Evolutionary conservation across 2,329 filamentous ascomycete species (phyloP), one percentile per base, ranked within the genome.

Genomic region (Pseudogymnoascus pannorum): DNA sequence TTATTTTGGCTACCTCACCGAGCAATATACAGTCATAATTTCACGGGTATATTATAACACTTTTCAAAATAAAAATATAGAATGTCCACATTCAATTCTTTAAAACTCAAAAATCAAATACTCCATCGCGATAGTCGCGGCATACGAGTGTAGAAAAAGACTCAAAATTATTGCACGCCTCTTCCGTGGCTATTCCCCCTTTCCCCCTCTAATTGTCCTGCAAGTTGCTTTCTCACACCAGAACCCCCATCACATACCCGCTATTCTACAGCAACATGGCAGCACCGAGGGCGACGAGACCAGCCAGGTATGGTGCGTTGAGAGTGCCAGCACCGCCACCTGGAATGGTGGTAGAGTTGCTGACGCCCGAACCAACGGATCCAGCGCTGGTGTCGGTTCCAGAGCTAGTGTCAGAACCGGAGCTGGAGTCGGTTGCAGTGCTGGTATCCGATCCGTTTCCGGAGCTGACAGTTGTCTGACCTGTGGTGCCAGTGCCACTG

Each of bases 401-500:
- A 18, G 31, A 8, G 18, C 9, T 16, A 16, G 24, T 22, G 5
- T 8, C 57, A 38, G 20, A 11, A 8, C 57, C 14, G 20, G 24
- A 33, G 18, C 11, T 35, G 18, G 26, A 18, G 14, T 38, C 20
- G n/a, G 31, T 8, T 3, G 14, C 58, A 59, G 35, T 36, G 38
- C 58, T 60, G 3, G 60, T 44, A 29, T 51, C n/a, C 8, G 61
- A 57, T 6, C 48, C 35, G 12, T 59, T 48, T 16, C 54, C 29
- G 16, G 63, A 40, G 1, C 61, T 51, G 18, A 44, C 51, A 59
- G 42, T 64, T 26, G 62, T 59, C 12, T 54, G 33, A 7, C 42
- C n/a, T 5, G 58, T 24, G 40, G 62, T 64, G 31, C 68, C 62
- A 54, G 54, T 62, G 20, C 64, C 57, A 4, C 61, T 58, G 29